A percentile compares a stretch with the other conserved stretches of the same genome.
Evolutionary conservation across 768 basidiomycete genomes (phyloP).

Genomic region (Cyathus striatus): DNA sequence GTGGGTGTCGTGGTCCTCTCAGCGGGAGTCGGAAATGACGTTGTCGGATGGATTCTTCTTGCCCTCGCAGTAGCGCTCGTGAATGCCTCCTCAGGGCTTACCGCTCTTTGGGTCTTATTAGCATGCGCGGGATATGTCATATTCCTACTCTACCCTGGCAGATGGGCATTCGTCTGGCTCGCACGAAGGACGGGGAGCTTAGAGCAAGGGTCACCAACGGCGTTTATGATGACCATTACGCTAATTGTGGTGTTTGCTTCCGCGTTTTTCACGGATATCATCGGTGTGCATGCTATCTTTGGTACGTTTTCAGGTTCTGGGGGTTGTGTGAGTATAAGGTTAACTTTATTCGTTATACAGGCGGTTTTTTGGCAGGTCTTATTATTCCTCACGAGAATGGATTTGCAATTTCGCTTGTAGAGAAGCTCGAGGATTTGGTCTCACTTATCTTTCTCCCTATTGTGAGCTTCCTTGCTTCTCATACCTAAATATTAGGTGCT

Average conservation of each 20-base stretch:
- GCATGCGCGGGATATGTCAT: constrained; percentile 59
- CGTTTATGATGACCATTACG: constrained; percentile 74
- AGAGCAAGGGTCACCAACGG: constrained; percentile 66
- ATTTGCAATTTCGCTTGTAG: constrained; percentile 72
- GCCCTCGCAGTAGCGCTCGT: constrained; percentile 82
- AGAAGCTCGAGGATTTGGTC: constrained; percentile 88
- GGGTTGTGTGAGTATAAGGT: no score
- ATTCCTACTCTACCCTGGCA: constrained; percentile 60
- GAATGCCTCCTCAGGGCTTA: constrained; percentile 68
- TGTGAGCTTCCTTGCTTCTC: constrained; percentile 33
- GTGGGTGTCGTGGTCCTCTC: constrained; percentile 83
- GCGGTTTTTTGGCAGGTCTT: constrained; percentile 79
- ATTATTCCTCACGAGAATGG: constrained; percentile 82
- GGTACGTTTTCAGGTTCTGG: constrained; percentile 22
- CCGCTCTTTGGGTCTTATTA: constrained; percentile 79
- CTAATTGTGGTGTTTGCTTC: constrained; percentile 69
- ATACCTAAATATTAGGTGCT: neutral
- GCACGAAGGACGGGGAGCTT: constrained; percentile 64
- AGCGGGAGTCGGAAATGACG: constrained; percentile 77
- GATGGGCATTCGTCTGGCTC: constrained; percentile 62
- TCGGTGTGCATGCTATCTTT: constrained; percentile 72
- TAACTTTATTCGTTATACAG: constrained; percentile 30
- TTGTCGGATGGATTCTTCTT: constrained; percentile 79
- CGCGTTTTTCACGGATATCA: constrained; percentile 84
- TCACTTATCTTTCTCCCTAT: constrained; percentile 70